A percentile compares a stretch with the other conserved stretches of the same genome.
These are phyloP conservation scores for Bipolaris bicolor DNA, from an alignment of 2,329 filamentous ascomycete species.

Conservation along the genomic window DNA sequence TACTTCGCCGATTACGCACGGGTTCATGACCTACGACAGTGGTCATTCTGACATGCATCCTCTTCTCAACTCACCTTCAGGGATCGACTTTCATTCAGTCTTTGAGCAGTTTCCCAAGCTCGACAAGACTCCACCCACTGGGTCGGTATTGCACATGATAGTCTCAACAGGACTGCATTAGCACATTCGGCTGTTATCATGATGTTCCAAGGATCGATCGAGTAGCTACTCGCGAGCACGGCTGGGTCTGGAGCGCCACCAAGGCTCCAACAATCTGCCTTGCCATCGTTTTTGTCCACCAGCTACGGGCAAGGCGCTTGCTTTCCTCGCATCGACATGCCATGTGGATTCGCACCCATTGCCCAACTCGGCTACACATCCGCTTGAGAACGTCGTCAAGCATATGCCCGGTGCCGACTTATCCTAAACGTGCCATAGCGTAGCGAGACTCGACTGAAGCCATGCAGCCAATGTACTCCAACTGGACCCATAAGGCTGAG, in stretches of 20 bases:
- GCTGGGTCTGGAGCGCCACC: slow-evolving; percentile 8
- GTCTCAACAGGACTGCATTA: neutral
- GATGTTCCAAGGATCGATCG: neutral
- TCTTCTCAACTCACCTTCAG: neutral
- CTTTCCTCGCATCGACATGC: slow-evolving; percentile 1
- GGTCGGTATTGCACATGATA: slow-evolving; percentile 1
- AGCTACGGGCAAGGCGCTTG: slow-evolving; percentile 7
- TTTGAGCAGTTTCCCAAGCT: neutral
- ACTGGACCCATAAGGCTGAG: slow-evolving; percentile 13
- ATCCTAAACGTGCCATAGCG: slow-evolving; percentile 1
- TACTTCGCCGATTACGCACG: slow-evolving; percentile 15
- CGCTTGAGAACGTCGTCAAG: slow-evolving; percentile 13
- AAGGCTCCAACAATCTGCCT: slow-evolving; percentile 5
- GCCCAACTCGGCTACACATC: slow-evolving; percentile 9
- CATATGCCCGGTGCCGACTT: slow-evolving; percentile 4
- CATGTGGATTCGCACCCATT: neutral
- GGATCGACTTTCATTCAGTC: neutral
- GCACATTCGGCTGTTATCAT: neutral
- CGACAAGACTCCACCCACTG: slow-evolving; percentile 8
- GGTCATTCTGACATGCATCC: neutral
- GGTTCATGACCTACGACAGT: neutral
- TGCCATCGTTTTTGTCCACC: neutral
- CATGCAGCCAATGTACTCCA: slow-evolving; percentile 11
- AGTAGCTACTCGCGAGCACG: slow-evolving; percentile 5
- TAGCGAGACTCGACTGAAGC: slow-evolving; percentile 2